Conservation (phyloP, 1,139 yeast species). For the Suhomyces panamericanus region DNA sequence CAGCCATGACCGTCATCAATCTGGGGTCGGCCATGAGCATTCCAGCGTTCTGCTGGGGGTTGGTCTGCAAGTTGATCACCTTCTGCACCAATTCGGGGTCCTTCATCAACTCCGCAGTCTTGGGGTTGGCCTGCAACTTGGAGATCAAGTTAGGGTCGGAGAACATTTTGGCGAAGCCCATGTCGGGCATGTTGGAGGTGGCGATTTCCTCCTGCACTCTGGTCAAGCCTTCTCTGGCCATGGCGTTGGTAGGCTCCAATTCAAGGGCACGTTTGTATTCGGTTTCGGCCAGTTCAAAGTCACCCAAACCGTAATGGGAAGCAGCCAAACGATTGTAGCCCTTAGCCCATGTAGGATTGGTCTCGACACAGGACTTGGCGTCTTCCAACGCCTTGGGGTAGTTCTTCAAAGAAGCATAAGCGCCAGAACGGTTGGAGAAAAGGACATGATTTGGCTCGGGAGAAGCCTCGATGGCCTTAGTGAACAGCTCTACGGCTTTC, state of each 20-base stretch:
- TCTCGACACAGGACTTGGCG: conserved; percentile 77
- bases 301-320: conserved; percentile 83
- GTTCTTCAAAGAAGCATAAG: conserved; percentile 76
- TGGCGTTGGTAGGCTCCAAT: conserved; percentile 77
- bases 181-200: conserved; percentile 56
- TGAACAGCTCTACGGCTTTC: conserved; percentile 76
- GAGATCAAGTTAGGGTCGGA: conserved; percentile 76
- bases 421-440: conserved; percentile 92
- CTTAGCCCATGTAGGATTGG: conserved; percentile 88
- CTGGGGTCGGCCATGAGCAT: conserved; percentile 77
- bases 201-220: conserved; percentile 62
- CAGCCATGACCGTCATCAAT: conserved; percentile 84
- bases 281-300: conserved; percentile 65
- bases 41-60: conserved; percentile 72
- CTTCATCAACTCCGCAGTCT: conserved; percentile 81
- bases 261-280: conserved; percentile 81
- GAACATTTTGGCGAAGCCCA: conserved; percentile 78
- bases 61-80: conserved; percentile 60
- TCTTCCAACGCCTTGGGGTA: conserved; percentile 75
- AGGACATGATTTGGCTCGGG: conserved; percentile 83
- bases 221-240: conserved; percentile 81
- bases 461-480: conserved; percentile 87
- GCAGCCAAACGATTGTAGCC: conserved; percentile 94
- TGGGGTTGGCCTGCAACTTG: conserved; percentile 79
- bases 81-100: conserved; percentile 84